phyloP scores from a whole-genome alignment of 2,329 filamentous ascomycete genomes.

The Tolypocladium tundrense region DNA sequence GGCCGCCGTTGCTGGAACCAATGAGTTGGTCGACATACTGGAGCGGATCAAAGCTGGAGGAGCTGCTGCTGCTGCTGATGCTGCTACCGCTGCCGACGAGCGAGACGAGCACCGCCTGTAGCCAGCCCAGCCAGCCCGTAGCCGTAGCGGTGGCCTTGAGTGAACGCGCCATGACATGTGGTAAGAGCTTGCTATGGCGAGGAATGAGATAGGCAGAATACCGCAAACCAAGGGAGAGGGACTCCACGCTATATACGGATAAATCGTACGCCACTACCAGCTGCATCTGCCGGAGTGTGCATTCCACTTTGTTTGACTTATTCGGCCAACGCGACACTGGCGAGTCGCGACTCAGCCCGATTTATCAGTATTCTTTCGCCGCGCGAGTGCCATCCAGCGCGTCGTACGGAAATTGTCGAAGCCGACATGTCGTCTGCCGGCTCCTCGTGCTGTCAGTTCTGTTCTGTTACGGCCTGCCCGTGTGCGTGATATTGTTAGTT shows the following conservation, averaged over 20 bases:
- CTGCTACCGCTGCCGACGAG: neutral
- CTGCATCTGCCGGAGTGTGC: too few species aligned
- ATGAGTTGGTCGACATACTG: constrained; percentile 27
- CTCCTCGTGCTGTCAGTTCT: neutral
- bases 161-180: neutral
- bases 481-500: neutral
- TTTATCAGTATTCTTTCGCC: neutral
- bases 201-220: neutral
- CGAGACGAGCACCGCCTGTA: neutral
- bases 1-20: constrained; percentile 19
- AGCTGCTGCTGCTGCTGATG: neutral
- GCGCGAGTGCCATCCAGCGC: neutral
- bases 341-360: neutral
- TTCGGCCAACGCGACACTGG: neutral
- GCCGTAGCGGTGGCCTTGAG: neutral
- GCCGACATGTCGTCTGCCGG: neutral
- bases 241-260: too few species aligned
- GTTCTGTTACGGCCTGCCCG: neutral
- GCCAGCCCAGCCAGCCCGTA: neutral
- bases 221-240: neutral
- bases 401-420: neutral
- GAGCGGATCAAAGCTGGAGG: constrained; percentile 18
- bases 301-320: too few species aligned
- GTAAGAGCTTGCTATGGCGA: neutral
- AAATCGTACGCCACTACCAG: too few species aligned